Evolutionary conservation across 2,329 filamentous ascomycete genomes (phyloP), one percentile per base, ranked within the genome.

Genomic region (Penicillium aurantiogriseum): DNA sequence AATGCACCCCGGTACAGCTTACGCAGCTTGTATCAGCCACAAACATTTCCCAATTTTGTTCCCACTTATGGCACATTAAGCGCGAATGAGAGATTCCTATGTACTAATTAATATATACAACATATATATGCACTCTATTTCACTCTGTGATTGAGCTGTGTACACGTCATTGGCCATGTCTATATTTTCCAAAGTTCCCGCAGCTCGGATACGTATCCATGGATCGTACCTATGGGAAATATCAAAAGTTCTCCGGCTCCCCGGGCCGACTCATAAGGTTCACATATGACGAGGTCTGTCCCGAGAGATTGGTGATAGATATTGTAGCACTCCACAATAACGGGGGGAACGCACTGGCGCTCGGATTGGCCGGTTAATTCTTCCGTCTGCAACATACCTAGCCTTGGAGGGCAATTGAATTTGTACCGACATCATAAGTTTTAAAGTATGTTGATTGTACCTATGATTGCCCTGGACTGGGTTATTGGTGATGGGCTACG

Each of bases 21-120:
- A 56, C 54, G 48, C 54, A 56, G 45, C 42, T 40, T 31, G 42
- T 25, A 27, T 46, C 25, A 51, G 53, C 46, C 40, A 46, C 48
- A 42, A 21, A 6, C 10, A 33, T 40, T 36, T 21, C 8, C 10
- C 44, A 36, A 21, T 17, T 50, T 29, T 39, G 36, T 15, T 42
- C 4, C 52, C 52, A 47, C 38, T 15, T 29, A 15, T 21, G 11
- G 5, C 4, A 5, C 29, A 11, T 36, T 29, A n/a, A 31, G 21
- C 39, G 36, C 39, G 15, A 51, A 56, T 47, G 4, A 46, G 19
- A 39, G 29, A 31, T 33, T 27, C 25, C 4, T 5, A 25, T n/a
- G 31, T 33, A 29, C 3, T 29, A 29, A 10, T 4, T 27, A 27
- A 29, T 29, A 29, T 29, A 10, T 29, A 29, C 3, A 29, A 29